These are phyloP conservation scores for Odonthalia washingtoniensis DNA, from an alignment of 31 red algal genomes.

Conservation along the genomic window DNA sequence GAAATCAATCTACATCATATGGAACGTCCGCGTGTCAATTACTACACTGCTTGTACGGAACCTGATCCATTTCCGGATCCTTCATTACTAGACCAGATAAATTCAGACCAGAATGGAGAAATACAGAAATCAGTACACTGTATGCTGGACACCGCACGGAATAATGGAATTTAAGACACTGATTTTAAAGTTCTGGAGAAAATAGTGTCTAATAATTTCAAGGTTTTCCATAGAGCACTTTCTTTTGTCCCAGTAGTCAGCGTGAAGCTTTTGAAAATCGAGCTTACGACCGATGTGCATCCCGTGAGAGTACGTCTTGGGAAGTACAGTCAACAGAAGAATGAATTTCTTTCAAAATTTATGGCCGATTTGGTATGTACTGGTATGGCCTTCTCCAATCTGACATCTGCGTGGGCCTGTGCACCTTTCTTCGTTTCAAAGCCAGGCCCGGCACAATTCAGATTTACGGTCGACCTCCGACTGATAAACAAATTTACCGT, in stretches of 20 bases:
- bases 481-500: not conserved
- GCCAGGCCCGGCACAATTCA: not conserved
- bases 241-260: not conserved
- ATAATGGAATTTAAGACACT: conserved; percentile 5
- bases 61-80: conserved; percentile 36
- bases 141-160: no score
- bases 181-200: not conserved
- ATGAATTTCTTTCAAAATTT: not conserved
- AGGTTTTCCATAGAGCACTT: conserved; percentile 23
- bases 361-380: not conserved
- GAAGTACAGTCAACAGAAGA: not conserved
- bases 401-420: conserved; percentile 18
- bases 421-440: conserved; percentile 4
- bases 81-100: conserved; percentile 36
- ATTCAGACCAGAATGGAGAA: conserved; percentile 15
- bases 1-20: no score
- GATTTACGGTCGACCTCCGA: not conserved
- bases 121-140: no score
- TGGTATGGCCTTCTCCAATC: conserved; percentile 3
- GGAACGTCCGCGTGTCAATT: no score
- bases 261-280: not conserved
- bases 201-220: conserved; percentile 18
- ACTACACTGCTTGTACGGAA: no score
- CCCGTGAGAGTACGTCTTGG: no score
- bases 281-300: conserved; percentile 10